Percentiles rank a stretch among this genome's conserved stretches.
These are phyloP conservation scores for Blepharisma undulans DNA, from an alignment of 169 alveolate genomes.

Conservation along the genomic window DNA sequence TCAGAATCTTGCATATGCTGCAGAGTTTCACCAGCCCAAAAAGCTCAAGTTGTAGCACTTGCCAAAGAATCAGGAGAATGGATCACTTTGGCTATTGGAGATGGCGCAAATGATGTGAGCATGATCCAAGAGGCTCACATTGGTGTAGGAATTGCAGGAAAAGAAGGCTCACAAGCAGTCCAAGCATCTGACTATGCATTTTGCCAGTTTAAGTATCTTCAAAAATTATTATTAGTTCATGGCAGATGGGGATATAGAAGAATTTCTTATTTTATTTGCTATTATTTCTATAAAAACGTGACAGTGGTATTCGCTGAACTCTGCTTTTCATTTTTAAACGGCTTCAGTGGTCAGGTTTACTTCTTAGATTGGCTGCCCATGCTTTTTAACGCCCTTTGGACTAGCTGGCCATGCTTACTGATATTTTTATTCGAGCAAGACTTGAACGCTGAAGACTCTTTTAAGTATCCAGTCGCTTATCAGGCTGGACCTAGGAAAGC, in stretches of 20 bases:
- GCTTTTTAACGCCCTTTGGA: conserved; percentile 72
- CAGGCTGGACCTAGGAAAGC: conserved; percentile 46
- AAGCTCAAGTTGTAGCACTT: conserved; percentile 93
- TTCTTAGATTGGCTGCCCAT: conserved; percentile 67
- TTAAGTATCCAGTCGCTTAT: conserved; percentile 47
- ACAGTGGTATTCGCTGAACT: conserved; percentile 70
- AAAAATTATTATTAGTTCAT: conserved; percentile 67
- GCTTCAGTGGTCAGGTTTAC: conserved; percentile 72
- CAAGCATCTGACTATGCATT: conserved; percentile 78
- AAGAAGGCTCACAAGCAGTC: conserved; percentile 96
- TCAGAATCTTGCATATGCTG: conserved; percentile 89
- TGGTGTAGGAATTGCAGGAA: conserved; percentile 98
- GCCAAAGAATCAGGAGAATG: conserved; percentile 85
- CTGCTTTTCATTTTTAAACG: conserved; percentile 71
- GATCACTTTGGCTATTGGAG: conserved; percentile 93
- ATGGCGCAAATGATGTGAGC: conserved; percentile 99
- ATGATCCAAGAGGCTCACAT: conserved; percentile 98
- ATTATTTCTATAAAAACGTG: conserved; percentile 78
- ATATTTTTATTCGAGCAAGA: conserved; percentile 67
- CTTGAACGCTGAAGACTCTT: conserved; percentile 37
- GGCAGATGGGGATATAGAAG: conserved; percentile 77
- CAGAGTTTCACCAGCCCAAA: conserved; percentile 97
- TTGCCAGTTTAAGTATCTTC: conserved; percentile 66
- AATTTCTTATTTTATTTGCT: conserved; percentile 70
- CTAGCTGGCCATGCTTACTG: conserved; percentile 79